These are phyloP conservation scores for Umbelopsis sp. DNA, from an alignment of 192 early-diverging fungal species.

Conservation along the genomic window DNA sequence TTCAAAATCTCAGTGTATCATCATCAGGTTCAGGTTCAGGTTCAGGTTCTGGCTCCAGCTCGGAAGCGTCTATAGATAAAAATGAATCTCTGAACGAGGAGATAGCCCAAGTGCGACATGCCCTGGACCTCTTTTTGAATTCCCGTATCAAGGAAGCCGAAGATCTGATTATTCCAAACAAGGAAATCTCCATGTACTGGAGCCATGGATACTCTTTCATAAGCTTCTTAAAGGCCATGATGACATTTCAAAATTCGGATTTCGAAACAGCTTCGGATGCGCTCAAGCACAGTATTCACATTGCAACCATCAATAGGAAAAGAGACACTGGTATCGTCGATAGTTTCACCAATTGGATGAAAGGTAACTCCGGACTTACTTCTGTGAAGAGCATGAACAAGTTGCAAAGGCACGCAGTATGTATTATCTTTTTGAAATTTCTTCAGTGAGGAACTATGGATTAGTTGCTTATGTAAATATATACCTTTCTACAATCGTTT, in stretches of 20 bases:
- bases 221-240: slow-evolving; percentile 64
- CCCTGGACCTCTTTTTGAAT: slow-evolving; percentile 78
- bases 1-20: not conserved
- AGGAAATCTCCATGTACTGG: slow-evolving; percentile 64
- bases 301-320: slow-evolving; percentile 66
- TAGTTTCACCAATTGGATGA: slow-evolving; percentile 47
- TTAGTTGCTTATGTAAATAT: slow-evolving; percentile 2
- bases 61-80: slow-evolving; percentile 14
- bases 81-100: slow-evolving; percentile 58
- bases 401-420: slow-evolving; percentile 65
- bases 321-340: slow-evolving; percentile 50
- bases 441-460: not conserved
- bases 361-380: slow-evolving; percentile 43
- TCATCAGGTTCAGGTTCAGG: not conserved
- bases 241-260: slow-evolving; percentile 78
- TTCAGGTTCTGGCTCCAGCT: not conserved
- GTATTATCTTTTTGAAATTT: slow-evolving; percentile 21
- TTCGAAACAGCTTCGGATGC: slow-evolving; percentile 65
- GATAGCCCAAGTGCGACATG: slow-evolving; percentile 55
- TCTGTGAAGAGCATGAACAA: slow-evolving; percentile 53
- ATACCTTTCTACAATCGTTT: not conserved
- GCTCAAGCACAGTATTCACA: slow-evolving; percentile 61
- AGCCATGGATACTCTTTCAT: slow-evolving; percentile 75
- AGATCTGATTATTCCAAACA: slow-evolving; percentile 44
- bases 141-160: slow-evolving; percentile 74